Evolutionary conservation across 1,284 basidiomycete species (phyloP).

Genomic region (Gymnopus androsaceus): DNA sequence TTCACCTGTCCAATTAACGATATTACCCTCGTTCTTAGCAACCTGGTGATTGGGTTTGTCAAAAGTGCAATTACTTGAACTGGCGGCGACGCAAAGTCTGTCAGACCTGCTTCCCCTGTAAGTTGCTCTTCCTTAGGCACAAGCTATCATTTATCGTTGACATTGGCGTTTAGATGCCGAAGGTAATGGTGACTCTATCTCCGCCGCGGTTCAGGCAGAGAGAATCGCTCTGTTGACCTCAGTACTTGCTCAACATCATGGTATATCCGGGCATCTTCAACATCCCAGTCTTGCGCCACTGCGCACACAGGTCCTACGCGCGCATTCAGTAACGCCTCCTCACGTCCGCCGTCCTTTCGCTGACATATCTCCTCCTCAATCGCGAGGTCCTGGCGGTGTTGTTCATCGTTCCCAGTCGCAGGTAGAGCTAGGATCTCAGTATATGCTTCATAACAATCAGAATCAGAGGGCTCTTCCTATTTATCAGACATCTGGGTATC

Average conservation of each 20-base stretch:
- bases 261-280: constrained; percentile 20
- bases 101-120: constrained; percentile 85
- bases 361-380: constrained; percentile 33
- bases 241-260: constrained; percentile 58
- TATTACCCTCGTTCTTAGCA: constrained; percentile 54
- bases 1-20: neutral
- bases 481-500: constrained; percentile 61
- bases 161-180: constrained; percentile 60
- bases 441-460: constrained; percentile 23
- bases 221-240: constrained; percentile 74
- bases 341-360: constrained; percentile 37
- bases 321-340: constrained; percentile 48
- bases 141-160: constrained; percentile 8
- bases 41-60: constrained; percentile 90
- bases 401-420: constrained; percentile 53
- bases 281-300: constrained; percentile 15
- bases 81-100: constrained; percentile 87
- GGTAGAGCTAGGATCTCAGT: constrained; percentile 44
- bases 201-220: constrained; percentile 78
- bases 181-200: constrained; percentile 82
- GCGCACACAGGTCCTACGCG: constrained; percentile 34
- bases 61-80: constrained; percentile 82
- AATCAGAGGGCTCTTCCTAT: constrained; percentile 47
- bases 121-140: constrained; percentile 32
- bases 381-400: constrained; percentile 24